phyloP scores from a whole-genome alignment of 768 basidiomycete genomes.

The Leccinum broughii region DNA sequence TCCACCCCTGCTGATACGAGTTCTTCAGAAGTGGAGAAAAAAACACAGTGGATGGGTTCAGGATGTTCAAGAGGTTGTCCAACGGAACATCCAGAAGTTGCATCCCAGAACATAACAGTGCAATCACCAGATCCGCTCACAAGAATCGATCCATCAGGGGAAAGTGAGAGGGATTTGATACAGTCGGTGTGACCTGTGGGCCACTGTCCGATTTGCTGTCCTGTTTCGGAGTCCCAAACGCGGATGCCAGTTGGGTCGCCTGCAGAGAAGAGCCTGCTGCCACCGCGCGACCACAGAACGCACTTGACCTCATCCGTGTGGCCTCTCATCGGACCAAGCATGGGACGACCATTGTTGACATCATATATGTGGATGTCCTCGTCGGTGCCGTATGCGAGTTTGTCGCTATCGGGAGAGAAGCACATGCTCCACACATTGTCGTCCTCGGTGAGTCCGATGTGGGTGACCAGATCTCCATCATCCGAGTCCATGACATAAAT shows the following conservation, averaged over 20 bases:
- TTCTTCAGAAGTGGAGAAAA: neutral
- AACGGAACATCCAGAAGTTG: neutral
- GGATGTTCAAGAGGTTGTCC: neutral
- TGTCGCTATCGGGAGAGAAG: neutral
- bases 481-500: neutral
- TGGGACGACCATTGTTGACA: neutral
- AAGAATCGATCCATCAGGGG: neutral
- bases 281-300: neutral
- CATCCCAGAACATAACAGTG: neutral
- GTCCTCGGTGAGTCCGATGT: no score
- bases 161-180: neutral
- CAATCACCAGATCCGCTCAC: neutral
- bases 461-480: no score
- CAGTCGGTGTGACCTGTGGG: rapidly evolving
- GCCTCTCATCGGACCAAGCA: neutral
- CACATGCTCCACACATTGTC: neutral
- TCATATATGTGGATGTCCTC: neutral
- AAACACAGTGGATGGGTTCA: rapidly evolving
- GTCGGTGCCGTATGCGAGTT: neutral
- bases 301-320: rapidly evolving
- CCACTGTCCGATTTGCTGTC: neutral
- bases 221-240: neutral
- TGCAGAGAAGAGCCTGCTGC: neutral
- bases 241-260: neutral
- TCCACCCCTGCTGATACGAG: neutral